Evolutionary conservation across 345 rosid species (phyloP).

Genomic region (Eucalyptus marginata): DNA sequence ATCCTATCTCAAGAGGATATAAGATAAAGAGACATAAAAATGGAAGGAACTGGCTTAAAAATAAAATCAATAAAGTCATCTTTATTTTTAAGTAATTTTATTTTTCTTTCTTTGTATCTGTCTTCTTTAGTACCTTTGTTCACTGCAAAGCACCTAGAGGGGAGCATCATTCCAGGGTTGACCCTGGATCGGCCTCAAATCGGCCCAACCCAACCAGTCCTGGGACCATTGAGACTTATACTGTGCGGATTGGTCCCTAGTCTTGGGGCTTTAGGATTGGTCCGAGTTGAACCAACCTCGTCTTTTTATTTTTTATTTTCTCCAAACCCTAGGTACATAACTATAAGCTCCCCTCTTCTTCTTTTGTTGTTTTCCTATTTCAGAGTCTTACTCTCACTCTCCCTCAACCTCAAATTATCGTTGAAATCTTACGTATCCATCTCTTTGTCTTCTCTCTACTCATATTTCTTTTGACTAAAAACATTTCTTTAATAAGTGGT

Average conservation of each 20-base stretch:
- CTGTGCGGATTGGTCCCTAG: neutral
- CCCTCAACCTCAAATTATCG: neutral
- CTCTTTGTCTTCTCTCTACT: neutral
- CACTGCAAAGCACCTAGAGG: neutral
- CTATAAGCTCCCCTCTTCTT: neutral
- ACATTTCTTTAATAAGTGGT: neutral
- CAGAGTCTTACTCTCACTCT: neutral
- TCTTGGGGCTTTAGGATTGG: too few species aligned
- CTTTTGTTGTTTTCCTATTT: neutral
- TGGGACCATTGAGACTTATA: neutral
- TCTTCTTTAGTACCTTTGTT: neutral
- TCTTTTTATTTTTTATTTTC: too few species aligned
- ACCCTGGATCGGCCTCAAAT: too few species aligned
- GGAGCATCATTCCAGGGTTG: too few species aligned
- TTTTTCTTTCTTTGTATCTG: neutral
- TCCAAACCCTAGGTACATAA: neutral
- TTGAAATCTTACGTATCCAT: neutral
- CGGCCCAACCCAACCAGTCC: accelerated
- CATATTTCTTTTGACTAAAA: neutral
- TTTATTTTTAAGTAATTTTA: too few species aligned
- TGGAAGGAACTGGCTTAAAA: neutral
- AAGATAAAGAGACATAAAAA: neutral
- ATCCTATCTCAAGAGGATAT: too few species aligned
- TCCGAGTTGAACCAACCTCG: accelerated
- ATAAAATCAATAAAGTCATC: neutral